Evolutionary conservation across 106 monocot species (phyloP).

Genomic region (Dendrobium nobile): DNA sequence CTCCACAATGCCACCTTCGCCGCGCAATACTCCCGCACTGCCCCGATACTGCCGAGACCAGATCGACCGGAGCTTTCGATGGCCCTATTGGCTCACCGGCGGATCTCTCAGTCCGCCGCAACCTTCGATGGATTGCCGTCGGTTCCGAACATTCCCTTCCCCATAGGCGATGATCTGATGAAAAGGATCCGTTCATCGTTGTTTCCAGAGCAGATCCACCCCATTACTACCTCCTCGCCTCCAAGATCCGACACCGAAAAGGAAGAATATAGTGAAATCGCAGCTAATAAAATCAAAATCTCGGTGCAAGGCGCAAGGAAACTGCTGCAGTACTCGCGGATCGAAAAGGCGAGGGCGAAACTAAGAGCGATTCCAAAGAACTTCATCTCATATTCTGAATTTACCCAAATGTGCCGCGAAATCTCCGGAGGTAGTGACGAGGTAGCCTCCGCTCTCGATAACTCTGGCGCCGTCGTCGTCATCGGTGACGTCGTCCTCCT

Average conservation of each 20-base stretch:
- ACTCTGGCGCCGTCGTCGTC: slow-evolving; percentile 65
- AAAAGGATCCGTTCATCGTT: neutral
- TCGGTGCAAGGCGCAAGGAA: slow-evolving; percentile 54
- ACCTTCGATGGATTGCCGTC: neutral
- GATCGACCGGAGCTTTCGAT: neutral
- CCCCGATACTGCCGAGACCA: neutral
- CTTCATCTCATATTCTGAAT: slow-evolving; percentile 41
- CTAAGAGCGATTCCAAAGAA: slow-evolving; percentile 25
- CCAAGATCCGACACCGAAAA: neutral
- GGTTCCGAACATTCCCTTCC: neutral
- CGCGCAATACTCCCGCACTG: neutral
- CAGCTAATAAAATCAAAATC: slow-evolving; percentile 1
- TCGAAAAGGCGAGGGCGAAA: slow-evolving; percentile 43
- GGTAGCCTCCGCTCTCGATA: slow-evolving; percentile 53
- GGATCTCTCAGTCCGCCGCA: neutral
- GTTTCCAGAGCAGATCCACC: neutral
- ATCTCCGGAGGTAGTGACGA: slow-evolving; percentile 26
- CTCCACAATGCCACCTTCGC: neutral
- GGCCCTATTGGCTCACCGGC: neutral
- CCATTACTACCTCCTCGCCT: neutral
- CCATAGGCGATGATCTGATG: neutral
- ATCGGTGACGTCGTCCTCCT: slow-evolving; percentile 62
- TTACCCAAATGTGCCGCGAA: slow-evolving; percentile 48
- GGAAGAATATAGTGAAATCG: neutral
- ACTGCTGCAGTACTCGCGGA: slow-evolving; percentile 36